These are phyloP conservation scores for Wallacemonas sp. DNA, from an alignment of 208 protist genomes.

Conservation along the genomic window DNA sequence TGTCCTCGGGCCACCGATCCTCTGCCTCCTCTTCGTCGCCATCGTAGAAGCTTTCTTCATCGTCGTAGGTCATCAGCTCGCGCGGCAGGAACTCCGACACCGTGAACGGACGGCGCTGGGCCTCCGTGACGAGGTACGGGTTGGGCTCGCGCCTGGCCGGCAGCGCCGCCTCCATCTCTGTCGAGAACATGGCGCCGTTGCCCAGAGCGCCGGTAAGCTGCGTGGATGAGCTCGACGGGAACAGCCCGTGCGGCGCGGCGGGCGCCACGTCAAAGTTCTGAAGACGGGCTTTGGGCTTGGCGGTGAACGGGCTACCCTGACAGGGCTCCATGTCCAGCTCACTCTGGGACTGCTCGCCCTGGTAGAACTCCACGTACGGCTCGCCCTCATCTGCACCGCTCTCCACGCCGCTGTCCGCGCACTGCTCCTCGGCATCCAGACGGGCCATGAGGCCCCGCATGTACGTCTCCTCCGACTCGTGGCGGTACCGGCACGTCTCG, in stretches of 20 bases:
- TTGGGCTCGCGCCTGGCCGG: background rate
- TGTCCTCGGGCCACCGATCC: background rate
- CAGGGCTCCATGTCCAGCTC: no score
- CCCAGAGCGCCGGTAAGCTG: no score
- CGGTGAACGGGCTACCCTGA: background rate
- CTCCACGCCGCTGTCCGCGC: background rate
- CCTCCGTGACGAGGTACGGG: conserved; percentile 11
- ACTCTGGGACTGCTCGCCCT: no score
- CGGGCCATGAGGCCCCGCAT: conserved; percentile 21
- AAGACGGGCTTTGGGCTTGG: conserved; percentile 2
- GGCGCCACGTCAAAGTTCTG: conserved; percentile 4
- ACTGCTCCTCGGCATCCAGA: background rate
- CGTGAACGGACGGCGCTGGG: conserved; percentile 1
- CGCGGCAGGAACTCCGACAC: conserved; percentile 1
- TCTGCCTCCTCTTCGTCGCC: conserved; percentile 12
- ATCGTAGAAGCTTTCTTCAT: background rate
- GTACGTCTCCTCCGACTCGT: conserved; percentile 59
- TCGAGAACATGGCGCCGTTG: background rate
- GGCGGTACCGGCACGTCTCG: conserved; percentile 56
- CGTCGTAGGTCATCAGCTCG: background rate
- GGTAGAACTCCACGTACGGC: background rate
- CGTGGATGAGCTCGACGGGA: background rate
- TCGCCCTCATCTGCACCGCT: background rate
- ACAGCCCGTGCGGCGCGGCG: background rate
- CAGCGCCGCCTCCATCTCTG: background rate